Evolutionary conservation across 2,329 filamentous ascomycete genomes (phyloP).

Genomic region (Exophiala sp.): DNA sequence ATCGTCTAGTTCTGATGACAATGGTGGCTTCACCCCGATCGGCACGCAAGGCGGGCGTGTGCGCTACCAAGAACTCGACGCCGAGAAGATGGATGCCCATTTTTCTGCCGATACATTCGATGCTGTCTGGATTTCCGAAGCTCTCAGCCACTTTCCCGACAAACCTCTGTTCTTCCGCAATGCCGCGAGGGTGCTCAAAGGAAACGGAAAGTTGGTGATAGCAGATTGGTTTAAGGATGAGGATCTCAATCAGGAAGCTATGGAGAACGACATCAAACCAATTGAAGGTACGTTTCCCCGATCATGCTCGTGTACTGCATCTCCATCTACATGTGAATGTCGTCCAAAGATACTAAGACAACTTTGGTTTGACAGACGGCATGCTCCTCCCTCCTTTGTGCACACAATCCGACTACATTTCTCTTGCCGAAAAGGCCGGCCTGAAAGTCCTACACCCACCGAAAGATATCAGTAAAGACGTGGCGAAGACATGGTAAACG

Average conservation of each 20-base stretch:
- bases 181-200: slow-evolving; percentile 48
- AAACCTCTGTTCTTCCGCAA: slow-evolving; percentile 59
- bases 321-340: background rate
- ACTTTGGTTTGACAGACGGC: slow-evolving; percentile 42
- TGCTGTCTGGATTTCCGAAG: slow-evolving; percentile 61
- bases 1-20: background rate
- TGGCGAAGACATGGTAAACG: slow-evolving; percentile 58
- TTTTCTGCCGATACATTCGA: slow-evolving; percentile 50
- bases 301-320: background rate
- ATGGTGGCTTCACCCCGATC: slow-evolving; percentile 26
- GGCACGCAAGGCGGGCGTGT: slow-evolving; percentile 44
- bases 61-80: slow-evolving; percentile 57
- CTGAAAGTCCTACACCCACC: slow-evolving; percentile 46
- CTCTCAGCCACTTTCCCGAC: slow-evolving; percentile 58
- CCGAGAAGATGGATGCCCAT: slow-evolving; percentile 57
- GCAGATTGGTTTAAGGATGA: slow-evolving; percentile 62
- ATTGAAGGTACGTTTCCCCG: slow-evolving; percentile 51
- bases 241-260: slow-evolving; percentile 42
- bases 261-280: slow-evolving; percentile 53
- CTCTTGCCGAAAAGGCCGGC: slow-evolving; percentile 49
- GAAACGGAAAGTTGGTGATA: slow-evolving; percentile 51
- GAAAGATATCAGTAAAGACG: slow-evolving; percentile 53
- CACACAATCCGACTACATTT: slow-evolving; percentile 52
- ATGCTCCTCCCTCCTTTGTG: slow-evolving; percentile 60
- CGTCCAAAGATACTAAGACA: background rate